Evolutionary conservation across 257 asterid genomes (phyloP).

Genomic region (Fraxinus quadrangulata): DNA sequence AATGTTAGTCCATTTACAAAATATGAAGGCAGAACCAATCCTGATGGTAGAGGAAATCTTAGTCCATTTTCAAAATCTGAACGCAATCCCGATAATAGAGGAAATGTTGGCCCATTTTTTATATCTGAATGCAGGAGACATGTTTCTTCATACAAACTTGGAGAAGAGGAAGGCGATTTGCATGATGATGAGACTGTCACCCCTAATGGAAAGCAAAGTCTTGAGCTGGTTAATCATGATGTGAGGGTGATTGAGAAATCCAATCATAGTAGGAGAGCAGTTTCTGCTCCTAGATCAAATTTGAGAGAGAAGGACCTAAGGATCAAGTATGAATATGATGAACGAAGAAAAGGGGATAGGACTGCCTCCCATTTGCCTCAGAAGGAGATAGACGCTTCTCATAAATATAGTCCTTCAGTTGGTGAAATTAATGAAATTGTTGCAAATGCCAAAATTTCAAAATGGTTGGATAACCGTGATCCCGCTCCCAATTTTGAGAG

Average conservation of each 20-base stretch:
- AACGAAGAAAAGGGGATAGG: constrained; percentile 32
- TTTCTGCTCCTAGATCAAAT: constrained; percentile 61
- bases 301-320: constrained; percentile 28
- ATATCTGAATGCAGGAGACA: constrained; percentile 43
- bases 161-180: constrained; percentile 17
- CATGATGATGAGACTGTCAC: constrained; percentile 8
- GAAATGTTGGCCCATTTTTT: constrained; percentile 37
- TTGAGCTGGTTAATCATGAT: constrained; percentile 27
- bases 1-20: constrained; percentile 28
- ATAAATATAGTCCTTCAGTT: constrained; percentile 41
- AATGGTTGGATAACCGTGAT: constrained; percentile 30
- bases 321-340: constrained; percentile 28
- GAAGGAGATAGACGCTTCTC: constrained; percentile 32
- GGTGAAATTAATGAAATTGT: constrained; percentile 73
- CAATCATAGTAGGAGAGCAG: constrained; percentile 39
- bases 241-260: constrained; percentile 28
- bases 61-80: constrained; percentile 39
- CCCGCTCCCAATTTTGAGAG: constrained; percentile 40
- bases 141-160: constrained; percentile 41
- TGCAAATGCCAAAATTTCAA: constrained; percentile 51
- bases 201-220: not conserved
- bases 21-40: constrained; percentile 35
- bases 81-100: constrained; percentile 10
- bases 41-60: constrained; percentile 1
- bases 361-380: constrained; percentile 29